These are phyloP conservation scores for Candida patagonica DNA, from an alignment of 805 yeast species.

Conservation along the genomic window DNA sequence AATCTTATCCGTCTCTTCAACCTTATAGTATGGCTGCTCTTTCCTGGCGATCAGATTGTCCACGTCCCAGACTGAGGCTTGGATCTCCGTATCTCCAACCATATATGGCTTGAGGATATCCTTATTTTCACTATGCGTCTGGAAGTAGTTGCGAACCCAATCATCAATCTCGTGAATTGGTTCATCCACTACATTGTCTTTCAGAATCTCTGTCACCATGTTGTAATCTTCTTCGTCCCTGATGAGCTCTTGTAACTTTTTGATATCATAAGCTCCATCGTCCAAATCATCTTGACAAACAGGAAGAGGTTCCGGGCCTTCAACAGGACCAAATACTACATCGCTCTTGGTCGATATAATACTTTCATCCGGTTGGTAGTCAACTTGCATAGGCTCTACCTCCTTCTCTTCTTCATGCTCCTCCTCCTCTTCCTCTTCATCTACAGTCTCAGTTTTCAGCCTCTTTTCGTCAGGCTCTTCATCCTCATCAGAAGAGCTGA, in stretches of 20 bases:
- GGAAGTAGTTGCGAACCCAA: conserved; percentile 39
- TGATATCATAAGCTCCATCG: conserved; percentile 31
- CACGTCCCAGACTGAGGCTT: conserved; percentile 1
- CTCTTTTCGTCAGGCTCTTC: conserved; percentile 3
- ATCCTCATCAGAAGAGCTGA: conserved; percentile 43
- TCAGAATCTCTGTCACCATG: conserved; percentile 40
- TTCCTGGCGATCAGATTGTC: conserved; percentile 32
- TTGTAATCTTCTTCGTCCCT: conserved; percentile 69
- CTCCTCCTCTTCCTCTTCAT: conserved; percentile 19
- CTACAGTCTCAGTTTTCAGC: conserved; percentile 18
- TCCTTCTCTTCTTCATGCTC: conserved; percentile 21
- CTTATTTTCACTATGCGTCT: conserved; percentile 1
- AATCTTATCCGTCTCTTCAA: conserved; percentile 61
- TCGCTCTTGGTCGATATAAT: conserved; percentile 18
- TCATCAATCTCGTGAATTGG: conserved; percentile 33
- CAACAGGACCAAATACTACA: conserved; percentile 35
- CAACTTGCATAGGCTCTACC: conserved; percentile 21
- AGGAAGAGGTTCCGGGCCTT: conserved; percentile 40
- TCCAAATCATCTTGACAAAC: conserved; percentile 40
- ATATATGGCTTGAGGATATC: not conserved
- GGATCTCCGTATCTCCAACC: conserved; percentile 4
- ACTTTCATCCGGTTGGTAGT: conserved; percentile 13
- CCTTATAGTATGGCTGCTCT: conserved; percentile 64
- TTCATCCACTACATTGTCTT: conserved; percentile 19
- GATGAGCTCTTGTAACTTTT: conserved; percentile 42